Percentiles rank a stretch among this genome's conserved stretches.
Conservation (phyloP, 345 rosid species). For the Cardiospermum halicacabum region DNA sequence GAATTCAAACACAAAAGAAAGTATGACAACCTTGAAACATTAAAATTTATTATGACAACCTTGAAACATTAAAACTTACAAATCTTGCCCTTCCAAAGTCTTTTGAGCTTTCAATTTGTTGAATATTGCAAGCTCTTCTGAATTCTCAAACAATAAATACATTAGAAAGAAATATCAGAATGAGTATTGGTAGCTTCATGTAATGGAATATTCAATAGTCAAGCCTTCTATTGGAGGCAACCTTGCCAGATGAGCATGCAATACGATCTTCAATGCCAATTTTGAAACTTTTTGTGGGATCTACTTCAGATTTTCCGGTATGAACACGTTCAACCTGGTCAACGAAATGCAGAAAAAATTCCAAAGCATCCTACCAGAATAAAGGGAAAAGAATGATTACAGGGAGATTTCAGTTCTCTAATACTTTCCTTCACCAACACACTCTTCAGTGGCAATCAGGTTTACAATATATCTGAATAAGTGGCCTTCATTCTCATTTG, state of each 20-base stretch:
- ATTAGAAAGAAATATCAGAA: slow-evolving; percentile 2
- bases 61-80: slow-evolving; percentile 71
- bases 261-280: slow-evolving; percentile 97
- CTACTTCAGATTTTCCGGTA: slow-evolving; percentile 56
- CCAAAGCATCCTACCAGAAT: slow-evolving; percentile 83
- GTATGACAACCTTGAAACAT: slow-evolving; percentile 14
- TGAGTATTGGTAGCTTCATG: slow-evolving; percentile 71
- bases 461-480: no score
- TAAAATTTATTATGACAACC: no score
- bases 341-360: slow-evolving; percentile 85
- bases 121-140: slow-evolving; percentile 78
- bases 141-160: slow-evolving; percentile 27
- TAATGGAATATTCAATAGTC: slow-evolving; percentile 91
- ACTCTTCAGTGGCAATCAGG: neutral
- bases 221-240: slow-evolving; percentile 77
- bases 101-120: slow-evolving; percentile 62
- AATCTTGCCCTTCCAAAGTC: slow-evolving; percentile 58
- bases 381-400: slow-evolving; percentile 1
- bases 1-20: slow-evolving; percentile 15
- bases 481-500: neutral
- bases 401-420: neutral
- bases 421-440: neutral
- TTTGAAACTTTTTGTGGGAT: slow-evolving; percentile 89
- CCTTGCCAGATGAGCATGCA: slow-evolving; percentile 88
- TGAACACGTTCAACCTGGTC: slow-evolving; percentile 88